A percentile compares a stretch with the other conserved stretches of the same genome.
Evolutionary conservation across 73 alveolate species (phyloP).

Genomic region (Paramecium bursaria): DNA sequence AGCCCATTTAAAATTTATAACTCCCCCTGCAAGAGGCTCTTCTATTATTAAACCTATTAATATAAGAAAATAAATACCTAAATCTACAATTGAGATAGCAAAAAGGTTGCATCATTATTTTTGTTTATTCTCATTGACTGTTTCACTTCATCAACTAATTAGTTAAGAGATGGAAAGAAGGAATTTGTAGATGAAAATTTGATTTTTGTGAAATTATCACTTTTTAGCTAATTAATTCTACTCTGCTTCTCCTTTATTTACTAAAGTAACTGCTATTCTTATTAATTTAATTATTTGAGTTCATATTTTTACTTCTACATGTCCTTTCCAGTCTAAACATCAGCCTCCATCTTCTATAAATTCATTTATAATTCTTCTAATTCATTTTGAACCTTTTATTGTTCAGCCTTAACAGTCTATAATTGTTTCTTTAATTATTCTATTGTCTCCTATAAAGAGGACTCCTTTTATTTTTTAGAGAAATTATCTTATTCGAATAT

Average conservation of each 20-base stretch:
- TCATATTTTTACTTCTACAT: conserved; percentile 41
- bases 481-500: conserved; percentile 36
- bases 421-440: conserved; percentile 31
- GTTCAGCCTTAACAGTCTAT: neutral
- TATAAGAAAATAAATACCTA: too few relatives aligned
- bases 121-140: too few relatives aligned
- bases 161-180: too few relatives aligned
- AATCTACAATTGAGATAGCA: too few relatives aligned
- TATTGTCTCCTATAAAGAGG: neutral
- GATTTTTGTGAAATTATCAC: too few relatives aligned
- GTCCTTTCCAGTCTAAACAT: neutral
- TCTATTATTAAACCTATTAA: too few relatives aligned
- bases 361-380: conserved; percentile 19
- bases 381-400: conserved; percentile 17
- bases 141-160: too few relatives aligned
- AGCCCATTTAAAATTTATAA: too few relatives aligned
- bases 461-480: conserved; percentile 33
- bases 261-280: conserved; percentile 11
- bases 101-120: too few relatives aligned
- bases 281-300: conserved; percentile 16
- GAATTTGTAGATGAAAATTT: too few relatives aligned
- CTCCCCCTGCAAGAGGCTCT: too few relatives aligned
- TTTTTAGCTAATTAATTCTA: conserved; percentile 24
- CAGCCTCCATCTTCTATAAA: neutral
- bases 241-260: neutral